Conservation (phyloP, 352 stramenopile genomes). For the Globisporangium mamillatum region DNA sequence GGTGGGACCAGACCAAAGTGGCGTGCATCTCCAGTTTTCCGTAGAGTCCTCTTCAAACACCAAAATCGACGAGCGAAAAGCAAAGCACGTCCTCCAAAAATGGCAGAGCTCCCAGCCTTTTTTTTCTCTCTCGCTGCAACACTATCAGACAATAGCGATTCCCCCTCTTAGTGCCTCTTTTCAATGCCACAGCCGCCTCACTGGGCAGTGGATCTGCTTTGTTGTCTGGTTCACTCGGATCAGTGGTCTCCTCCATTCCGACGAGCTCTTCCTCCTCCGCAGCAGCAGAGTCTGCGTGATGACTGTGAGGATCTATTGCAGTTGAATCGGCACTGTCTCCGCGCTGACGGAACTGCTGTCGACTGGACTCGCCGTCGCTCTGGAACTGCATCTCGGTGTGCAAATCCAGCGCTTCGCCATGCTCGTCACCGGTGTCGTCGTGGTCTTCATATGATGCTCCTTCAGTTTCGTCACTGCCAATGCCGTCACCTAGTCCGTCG, state of each 20-base stretch:
- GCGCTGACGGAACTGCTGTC: background rate
- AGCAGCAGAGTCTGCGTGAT: no score
- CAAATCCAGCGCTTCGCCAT: slow-evolving; percentile 2
- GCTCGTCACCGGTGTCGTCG: background rate
- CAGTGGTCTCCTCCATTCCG: background rate
- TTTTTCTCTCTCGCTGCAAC: no score
- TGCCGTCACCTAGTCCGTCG: no score
- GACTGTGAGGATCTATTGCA: background rate
- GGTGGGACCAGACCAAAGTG: no score
- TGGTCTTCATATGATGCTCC: no score
- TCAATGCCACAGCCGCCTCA: background rate
- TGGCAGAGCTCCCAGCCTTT: no score
- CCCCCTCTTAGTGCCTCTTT: background rate
- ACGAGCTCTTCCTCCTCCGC: background rate
- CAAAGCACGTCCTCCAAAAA: no score
- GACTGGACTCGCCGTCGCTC: slow-evolving; percentile 1
- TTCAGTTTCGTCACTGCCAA: no score
- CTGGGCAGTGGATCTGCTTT: background rate
- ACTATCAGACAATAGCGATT: background rate
- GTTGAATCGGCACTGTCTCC: background rate
- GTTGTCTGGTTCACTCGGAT: background rate
- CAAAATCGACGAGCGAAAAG: no score
- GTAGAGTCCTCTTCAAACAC: no score
- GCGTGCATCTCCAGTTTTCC: no score
- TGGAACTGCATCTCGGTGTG: slow-evolving; percentile 14